These are phyloP conservation scores for Metschnikowia matae DNA, from an alignment of 805 yeast species.

Conservation along the genomic window DNA sequence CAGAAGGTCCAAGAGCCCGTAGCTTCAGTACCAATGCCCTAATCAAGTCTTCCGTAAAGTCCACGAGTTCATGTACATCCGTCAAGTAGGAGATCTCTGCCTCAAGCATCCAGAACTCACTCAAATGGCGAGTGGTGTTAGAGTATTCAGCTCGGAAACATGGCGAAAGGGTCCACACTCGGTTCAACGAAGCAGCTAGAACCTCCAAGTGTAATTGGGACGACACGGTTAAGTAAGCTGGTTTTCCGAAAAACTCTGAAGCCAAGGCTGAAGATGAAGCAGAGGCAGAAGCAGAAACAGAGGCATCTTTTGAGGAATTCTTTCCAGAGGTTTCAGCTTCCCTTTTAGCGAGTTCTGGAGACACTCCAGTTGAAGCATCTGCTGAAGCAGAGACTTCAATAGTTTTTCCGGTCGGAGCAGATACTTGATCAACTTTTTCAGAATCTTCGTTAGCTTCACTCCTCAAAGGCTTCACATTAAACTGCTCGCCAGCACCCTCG, in stretches of 20 bases:
- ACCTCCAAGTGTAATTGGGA: constrained; percentile 90
- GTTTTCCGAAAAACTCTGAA: constrained; percentile 54
- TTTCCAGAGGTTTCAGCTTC: too few species aligned
- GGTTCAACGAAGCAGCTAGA: constrained; percentile 62
- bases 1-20: neutral
- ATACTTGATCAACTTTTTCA: too few species aligned
- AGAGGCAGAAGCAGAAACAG: too few species aligned
- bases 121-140: constrained; percentile 84
- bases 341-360: neutral
- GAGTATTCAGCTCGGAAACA: constrained; percentile 89
- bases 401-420: too few species aligned
- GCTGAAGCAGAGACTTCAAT: too few species aligned
- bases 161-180: constrained; percentile 88
- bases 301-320: too few species aligned
- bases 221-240: constrained; percentile 79
- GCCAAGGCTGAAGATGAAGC: neutral
- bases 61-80: constrained; percentile 55
- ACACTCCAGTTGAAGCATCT: neutral
- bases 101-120: constrained; percentile 98
- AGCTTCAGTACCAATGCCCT: constrained; percentile 24
- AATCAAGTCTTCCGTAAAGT: constrained; percentile 67
- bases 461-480: constrained; percentile 43
- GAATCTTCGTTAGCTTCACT: neutral
- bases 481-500: constrained; percentile 96
- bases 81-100: constrained; percentile 75